These are phyloP conservation scores for Trypanosoma melophagium DNA, from an alignment of 208 protist genomes.

Conservation along the genomic window DNA sequence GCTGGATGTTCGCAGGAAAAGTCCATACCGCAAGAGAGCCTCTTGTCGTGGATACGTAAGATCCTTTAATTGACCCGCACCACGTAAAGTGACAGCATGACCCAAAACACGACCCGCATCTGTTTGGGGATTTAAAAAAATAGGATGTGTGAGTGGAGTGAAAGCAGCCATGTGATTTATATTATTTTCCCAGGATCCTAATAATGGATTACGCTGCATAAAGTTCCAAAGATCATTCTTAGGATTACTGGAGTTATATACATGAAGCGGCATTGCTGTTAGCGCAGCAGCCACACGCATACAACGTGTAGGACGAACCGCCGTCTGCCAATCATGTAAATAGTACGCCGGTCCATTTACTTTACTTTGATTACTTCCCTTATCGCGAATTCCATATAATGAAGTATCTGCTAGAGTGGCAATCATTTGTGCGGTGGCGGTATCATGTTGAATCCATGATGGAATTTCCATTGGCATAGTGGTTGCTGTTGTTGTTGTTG, in stretches of 20 bases:
- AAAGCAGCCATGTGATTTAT: constrained; percentile 21
- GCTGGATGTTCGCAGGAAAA: constrained; percentile 58
- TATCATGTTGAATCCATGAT: constrained; percentile 66
- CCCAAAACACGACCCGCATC: constrained; percentile 66
- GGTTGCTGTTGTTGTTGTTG: not conserved
- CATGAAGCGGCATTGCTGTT: constrained; percentile 54
- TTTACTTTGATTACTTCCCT: constrained; percentile 10
- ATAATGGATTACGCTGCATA: constrained; percentile 48
- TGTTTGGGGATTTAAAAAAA: constrained; percentile 27
- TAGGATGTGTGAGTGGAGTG: constrained; percentile 63
- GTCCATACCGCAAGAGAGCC: constrained; percentile 76
- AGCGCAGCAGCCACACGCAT: constrained; percentile 63
- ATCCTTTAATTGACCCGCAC: constrained; percentile 47
- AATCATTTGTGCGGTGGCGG: constrained; percentile 74
- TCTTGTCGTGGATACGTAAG: constrained; percentile 58
- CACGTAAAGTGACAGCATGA: constrained; percentile 67
- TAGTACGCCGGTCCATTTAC: constrained; percentile 55
- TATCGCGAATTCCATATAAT: constrained; percentile 73
- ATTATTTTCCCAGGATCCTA: constrained; percentile 12
- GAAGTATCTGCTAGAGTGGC: constrained; percentile 67
- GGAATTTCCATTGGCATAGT: not conserved
- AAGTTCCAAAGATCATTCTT: constrained; percentile 64
- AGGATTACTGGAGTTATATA: constrained; percentile 21
- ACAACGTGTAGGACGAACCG: constrained; percentile 54
- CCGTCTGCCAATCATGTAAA: constrained; percentile 65